These are phyloP conservation scores for Trichoderma sp. DNA, from an alignment of 2,329 filamentous ascomycete genomes.

Conservation along the genomic window DNA sequence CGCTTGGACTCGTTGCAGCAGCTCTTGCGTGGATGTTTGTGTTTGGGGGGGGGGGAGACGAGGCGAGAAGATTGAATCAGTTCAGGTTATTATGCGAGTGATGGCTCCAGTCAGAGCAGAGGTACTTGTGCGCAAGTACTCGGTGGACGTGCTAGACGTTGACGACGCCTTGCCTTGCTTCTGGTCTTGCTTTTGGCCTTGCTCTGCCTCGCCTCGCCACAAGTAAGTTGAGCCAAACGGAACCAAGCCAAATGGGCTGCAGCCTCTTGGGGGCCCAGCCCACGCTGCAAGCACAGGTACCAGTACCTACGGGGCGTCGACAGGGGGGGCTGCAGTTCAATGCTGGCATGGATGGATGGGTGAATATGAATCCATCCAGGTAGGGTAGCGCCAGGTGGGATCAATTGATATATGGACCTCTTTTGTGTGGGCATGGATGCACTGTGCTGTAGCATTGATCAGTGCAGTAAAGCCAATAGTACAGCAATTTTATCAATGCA, in stretches of 20 bases:
- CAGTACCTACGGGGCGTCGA: not conserved
- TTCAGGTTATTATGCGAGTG: slow-evolving; percentile 9
- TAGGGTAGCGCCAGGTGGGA: not conserved
- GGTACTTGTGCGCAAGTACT: not conserved
- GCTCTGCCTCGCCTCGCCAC: not conserved
- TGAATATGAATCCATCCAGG: not conserved
- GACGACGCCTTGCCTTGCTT: slow-evolving; percentile 1
- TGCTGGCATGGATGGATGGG: not conserved
- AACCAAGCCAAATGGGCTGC: not conserved
- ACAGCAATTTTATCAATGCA: not conserved
- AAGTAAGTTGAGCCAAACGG: not conserved
- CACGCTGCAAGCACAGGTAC: not conserved
- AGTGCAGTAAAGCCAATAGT: not conserved
- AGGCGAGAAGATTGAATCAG: slow-evolving; percentile 8
- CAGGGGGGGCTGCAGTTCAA: not conserved
- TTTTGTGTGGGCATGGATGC: not conserved
- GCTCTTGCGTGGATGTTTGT: not conserved
- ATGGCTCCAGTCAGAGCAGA: not conserved
- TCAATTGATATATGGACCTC: no score
- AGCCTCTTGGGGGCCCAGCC: slow-evolving; percentile 2
- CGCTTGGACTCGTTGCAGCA: slow-evolving; percentile 8
- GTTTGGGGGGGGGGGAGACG: not conserved
- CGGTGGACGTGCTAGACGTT: not conserved
- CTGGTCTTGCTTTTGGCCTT: not conserved
- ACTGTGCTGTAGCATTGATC: not conserved